phyloP scores from a whole-genome alignment of 495 filamentous ascomycete species.

The Neurospora sublineolata region DNA sequence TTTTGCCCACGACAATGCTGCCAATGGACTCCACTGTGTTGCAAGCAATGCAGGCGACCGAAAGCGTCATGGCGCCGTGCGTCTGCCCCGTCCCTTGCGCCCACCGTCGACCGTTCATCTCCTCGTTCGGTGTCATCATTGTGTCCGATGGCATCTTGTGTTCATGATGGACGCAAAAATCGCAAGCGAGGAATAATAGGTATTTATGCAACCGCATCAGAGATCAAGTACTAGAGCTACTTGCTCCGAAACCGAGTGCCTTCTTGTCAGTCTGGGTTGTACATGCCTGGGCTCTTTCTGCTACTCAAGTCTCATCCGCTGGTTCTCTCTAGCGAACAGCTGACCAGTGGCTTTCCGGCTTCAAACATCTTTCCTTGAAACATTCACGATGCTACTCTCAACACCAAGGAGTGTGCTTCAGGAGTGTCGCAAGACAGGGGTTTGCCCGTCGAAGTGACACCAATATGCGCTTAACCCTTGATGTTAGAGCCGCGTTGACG shows the following conservation, averaged over 20 bases:
- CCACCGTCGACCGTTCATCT: neutral
- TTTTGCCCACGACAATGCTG: neutral
- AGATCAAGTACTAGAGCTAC: neutral
- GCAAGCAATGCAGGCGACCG: neutral
- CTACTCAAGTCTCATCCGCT: neutral
- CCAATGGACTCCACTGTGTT: neutral
- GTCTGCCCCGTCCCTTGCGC: neutral
- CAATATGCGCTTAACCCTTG: neutral
- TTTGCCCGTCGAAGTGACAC: slow-evolving; percentile 7
- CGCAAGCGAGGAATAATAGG: neutral
- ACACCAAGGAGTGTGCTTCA: slow-evolving; percentile 26
- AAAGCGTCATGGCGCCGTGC: neutral
- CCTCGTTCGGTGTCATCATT: neutral
- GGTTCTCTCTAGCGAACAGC: neutral
- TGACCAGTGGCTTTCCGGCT: neutral
- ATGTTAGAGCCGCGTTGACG: neutral
- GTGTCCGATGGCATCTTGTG: too few species aligned
- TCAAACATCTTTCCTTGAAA: neutral
- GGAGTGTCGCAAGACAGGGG: slow-evolving; percentile 39
- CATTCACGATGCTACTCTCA: neutral
- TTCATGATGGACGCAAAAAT: neutral
- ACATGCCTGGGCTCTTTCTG: neutral
- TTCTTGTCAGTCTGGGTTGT: neutral
- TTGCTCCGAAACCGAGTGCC: too few species aligned
- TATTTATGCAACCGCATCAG: neutral